These are phyloP conservation scores for Microcos paniculata DNA, from an alignment of 345 rosid species.

Conservation along the genomic window DNA sequence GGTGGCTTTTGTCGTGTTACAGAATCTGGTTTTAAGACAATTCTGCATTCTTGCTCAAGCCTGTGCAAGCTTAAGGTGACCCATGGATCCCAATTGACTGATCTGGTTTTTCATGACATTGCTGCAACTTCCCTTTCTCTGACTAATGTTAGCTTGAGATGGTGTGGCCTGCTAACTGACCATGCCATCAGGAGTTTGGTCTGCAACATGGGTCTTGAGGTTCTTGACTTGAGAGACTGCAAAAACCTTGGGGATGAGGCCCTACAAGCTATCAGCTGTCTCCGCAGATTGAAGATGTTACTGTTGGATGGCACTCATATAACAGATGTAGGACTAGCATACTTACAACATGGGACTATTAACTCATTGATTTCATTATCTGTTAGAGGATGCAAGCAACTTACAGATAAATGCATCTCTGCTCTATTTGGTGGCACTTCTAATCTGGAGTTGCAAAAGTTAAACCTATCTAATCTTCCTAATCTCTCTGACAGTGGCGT, in stretches of 20 bases:
- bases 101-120: constrained; percentile 88
- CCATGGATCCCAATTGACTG: constrained; percentile 72
- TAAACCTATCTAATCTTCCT: constrained; percentile 84
- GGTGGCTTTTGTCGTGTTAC: constrained; percentile 93
- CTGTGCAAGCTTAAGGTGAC: constrained; percentile 73
- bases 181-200: constrained; percentile 61
- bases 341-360: constrained; percentile 48
- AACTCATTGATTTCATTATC: constrained; percentile 66
- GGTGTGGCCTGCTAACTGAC: constrained; percentile 80
- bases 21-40: constrained; percentile 79
- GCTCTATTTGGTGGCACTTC: constrained; percentile 67
- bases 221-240: constrained; percentile 79
- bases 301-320: constrained; percentile 67
- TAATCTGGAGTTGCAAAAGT: constrained; percentile 56
- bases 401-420: constrained; percentile 73
- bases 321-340: constrained; percentile 63
- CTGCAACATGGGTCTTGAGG: constrained; percentile 49
- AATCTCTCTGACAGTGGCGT: constrained; percentile 66
- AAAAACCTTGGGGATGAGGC: constrained; percentile 76
- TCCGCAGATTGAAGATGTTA: constrained; percentile 52
- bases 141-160: constrained; percentile 80
- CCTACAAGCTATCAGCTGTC: constrained; percentile 56
- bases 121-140: constrained; percentile 74
- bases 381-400: constrained; percentile 81
- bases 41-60: constrained; percentile 79